Evolutionary conservation across 2,329 filamentous ascomycete species (phyloP).

Genomic region (Xylaria sp.): DNA sequence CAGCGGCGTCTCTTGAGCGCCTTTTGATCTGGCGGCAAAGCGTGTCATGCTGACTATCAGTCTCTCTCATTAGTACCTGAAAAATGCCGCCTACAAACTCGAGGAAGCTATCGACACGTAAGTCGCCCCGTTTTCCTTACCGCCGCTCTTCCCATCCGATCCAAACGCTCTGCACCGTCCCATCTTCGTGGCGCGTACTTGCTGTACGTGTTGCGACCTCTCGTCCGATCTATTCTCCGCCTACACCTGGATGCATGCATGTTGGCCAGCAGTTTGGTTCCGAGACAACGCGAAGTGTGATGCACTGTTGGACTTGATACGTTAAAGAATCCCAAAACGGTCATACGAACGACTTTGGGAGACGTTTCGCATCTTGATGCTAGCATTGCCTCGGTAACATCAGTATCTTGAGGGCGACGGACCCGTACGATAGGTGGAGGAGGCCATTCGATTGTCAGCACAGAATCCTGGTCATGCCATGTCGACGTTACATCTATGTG

Average conservation of each 20-base stretch:
- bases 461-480: not conserved
- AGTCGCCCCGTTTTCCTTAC: conserved; percentile 35
- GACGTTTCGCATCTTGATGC: not conserved
- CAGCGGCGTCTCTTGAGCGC: not conserved
- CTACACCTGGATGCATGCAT: not conserved
- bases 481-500: not conserved
- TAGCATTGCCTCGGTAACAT: not conserved
- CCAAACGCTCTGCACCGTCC: not conserved
- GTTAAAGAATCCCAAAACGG: not conserved
- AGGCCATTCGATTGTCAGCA: not conserved
- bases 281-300: not conserved
- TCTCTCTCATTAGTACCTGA: conserved; percentile 29
- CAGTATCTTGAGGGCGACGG: not conserved
- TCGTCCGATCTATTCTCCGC: not conserved
- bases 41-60: not conserved
- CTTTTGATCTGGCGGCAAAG: not conserved
- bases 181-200: not conserved
- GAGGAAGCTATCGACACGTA: conserved; percentile 53
- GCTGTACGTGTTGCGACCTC: not conserved
- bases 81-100: conserved; percentile 44
- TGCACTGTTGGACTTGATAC: not conserved
- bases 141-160: not conserved
- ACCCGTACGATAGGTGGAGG: not conserved
- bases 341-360: not conserved
- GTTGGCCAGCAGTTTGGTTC: not conserved